phyloP scores from a whole-genome alignment of 352 stramenopile species.

The Pythium rishiriense region DNA sequence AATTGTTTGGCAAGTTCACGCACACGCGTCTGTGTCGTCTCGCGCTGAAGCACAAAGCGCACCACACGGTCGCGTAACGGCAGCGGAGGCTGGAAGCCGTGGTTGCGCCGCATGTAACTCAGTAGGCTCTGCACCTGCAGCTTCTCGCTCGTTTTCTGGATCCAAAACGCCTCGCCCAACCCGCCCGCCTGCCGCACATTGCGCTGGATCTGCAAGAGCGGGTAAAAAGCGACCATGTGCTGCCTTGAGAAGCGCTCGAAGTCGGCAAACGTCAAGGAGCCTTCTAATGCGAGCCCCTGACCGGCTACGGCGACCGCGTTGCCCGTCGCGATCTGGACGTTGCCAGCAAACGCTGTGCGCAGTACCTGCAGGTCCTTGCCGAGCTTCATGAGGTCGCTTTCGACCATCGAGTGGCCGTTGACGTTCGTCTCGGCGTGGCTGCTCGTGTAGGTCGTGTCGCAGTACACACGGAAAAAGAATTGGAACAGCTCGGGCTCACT shows the following conservation, averaged over 20 bases:
- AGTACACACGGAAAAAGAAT: slow-evolving; percentile 65
- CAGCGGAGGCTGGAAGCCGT: slow-evolving; percentile 39
- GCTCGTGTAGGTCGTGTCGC: slow-evolving; percentile 12
- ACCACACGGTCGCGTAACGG: slow-evolving; percentile 39
- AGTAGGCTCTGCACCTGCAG: slow-evolving; percentile 37
- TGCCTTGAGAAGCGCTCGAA: slow-evolving; percentile 52
- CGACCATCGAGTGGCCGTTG: slow-evolving; percentile 24
- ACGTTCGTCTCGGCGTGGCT: neutral
- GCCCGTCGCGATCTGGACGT: slow-evolving; percentile 46
- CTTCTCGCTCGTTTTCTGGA: slow-evolving; percentile 46
- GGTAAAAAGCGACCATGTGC: slow-evolving; percentile 54
- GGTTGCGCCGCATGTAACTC: slow-evolving; percentile 38
- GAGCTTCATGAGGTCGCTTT: slow-evolving; percentile 41
- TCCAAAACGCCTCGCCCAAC: slow-evolving; percentile 54
- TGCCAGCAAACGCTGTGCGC: slow-evolving; percentile 41
- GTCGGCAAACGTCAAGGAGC: slow-evolving; percentile 42
- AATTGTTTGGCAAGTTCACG: slow-evolving; percentile 38
- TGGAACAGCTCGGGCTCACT: slow-evolving; percentile 46
- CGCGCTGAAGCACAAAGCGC: slow-evolving; percentile 30
- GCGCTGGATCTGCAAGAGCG: slow-evolving; percentile 50
- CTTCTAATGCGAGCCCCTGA: slow-evolving; percentile 5
- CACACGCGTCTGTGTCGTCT: slow-evolving; percentile 32
- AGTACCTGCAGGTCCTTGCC: slow-evolving; percentile 44
- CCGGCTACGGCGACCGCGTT: slow-evolving; percentile 32
- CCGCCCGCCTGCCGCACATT: slow-evolving; percentile 32